phyloP scores from a whole-genome alignment of 106 monocot species.

The Acanthochlamys bracteata region DNA sequence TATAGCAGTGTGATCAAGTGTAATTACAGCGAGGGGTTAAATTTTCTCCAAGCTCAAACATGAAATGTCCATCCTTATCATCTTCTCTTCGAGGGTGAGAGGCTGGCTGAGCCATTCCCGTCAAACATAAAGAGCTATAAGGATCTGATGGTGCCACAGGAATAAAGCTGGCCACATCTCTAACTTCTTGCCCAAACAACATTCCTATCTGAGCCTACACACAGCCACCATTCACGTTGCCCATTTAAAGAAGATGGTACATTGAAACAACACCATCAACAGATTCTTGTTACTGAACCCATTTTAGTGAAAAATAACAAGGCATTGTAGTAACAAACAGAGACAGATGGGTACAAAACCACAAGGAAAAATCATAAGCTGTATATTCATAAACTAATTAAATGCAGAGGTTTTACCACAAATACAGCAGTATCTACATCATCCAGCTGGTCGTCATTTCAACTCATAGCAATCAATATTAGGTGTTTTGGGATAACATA shows the following conservation, averaged over 20 bases:
- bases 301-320: background rate
- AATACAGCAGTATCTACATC: too few species aligned
- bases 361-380: background rate
- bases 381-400: background rate
- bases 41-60: slow-evolving; percentile 89
- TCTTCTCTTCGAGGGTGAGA: slow-evolving; percentile 95
- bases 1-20: slow-evolving; percentile 25
- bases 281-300: background rate
- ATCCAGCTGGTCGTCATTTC: too few species aligned
- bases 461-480: too few species aligned
- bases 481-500: too few species aligned
- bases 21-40: slow-evolving; percentile 95
- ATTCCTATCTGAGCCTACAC: slow-evolving; percentile 77
- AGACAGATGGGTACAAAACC: background rate
- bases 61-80: slow-evolving; percentile 97
- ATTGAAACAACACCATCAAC: background rate
- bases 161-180: slow-evolving; percentile 42
- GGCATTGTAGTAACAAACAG: background rate
- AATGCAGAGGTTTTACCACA: background rate
- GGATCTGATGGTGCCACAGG: slow-evolving; percentile 30
- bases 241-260: slow-evolving; percentile 15
- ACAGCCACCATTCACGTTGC: slow-evolving; percentile 55
- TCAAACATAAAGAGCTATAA: slow-evolving; percentile 41
- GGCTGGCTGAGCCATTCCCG: slow-evolving; percentile 45
- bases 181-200: slow-evolving; percentile 86